Evolutionary conservation across 2,329 filamentous ascomycete genomes (phyloP), one percentile per base, ranked within the genome.

Genomic region (Fusarium protoensiforme): DNA sequence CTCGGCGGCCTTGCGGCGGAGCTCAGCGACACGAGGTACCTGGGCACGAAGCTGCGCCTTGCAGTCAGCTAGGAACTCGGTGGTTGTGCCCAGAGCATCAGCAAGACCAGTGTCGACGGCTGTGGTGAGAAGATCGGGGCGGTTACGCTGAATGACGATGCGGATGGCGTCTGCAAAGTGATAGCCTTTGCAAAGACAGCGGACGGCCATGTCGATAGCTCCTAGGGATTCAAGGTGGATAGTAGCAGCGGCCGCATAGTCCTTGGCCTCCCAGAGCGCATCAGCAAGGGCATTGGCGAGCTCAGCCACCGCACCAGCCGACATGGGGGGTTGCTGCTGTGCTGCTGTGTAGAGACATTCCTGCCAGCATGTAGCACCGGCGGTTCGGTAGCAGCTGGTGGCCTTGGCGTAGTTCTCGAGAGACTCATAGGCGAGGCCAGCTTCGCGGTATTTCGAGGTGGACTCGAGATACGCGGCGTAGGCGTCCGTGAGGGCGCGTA

Each of bases 51-150:
- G 87, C 81, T 99, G 96, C 0, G 87, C 87, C 81, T 94, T 94
- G 89, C 96, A 98, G 81, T 99, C 96, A 2, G 96, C 94, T 13
- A 99, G 90, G 68, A 98, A 91, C 80, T 98, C 96, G 1, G 95
- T 98, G 77, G 92, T 95, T 61, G 90, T 91, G 24, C 93, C 92
- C 65, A 96, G 91, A 2, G 93, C 91, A 66, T 98, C 96, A 5
- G 92, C 89, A 7, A 99, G 90, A 2, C 93, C 94, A 0, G 89
- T 83, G 79, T 99, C 96, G 16, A 99, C 87, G 62, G 93, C 89
- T 0, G 88, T 83, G 7, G 83, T 83, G 36, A 98, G 87, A 7
- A 97, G 88, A 1, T 90, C 85, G 0, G 89, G 83, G 18, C 90
- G 88, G 3, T 84, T 83, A 69, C 90, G 88, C 5, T 92, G 87